phyloP scores from a whole-genome alignment of 2,329 filamentous ascomycete genomes.

The Myriosclerotinia scirpicola region DNA sequence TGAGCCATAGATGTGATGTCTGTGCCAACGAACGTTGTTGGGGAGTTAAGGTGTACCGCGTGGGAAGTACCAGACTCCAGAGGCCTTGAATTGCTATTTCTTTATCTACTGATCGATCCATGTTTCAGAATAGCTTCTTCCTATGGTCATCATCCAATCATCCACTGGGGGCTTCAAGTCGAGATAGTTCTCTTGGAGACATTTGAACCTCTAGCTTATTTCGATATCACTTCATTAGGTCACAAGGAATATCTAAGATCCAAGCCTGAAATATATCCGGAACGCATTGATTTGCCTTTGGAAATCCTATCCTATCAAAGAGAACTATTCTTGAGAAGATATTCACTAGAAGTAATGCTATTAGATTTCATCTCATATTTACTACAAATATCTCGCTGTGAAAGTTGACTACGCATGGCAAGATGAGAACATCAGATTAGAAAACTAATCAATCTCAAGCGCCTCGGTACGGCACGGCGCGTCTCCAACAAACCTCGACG shows the following conservation, averaged over 20 bases:
- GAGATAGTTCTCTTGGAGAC: neutral
- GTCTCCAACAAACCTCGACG: neutral
- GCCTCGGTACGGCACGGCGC: neutral
- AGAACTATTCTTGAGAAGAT: no score
- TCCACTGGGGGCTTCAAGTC: neutral
- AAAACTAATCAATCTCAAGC: neutral
- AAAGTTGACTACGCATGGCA: neutral
- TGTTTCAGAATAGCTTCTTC: neutral
- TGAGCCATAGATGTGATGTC: neutral
- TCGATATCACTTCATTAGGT: neutral
- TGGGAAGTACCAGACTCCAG: no score
- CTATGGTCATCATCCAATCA: neutral
- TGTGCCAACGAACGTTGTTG: neutral
- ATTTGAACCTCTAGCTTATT: no score
- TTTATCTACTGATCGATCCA: neutral
- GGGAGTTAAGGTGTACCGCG: neutral
- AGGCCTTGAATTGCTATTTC: neutral
- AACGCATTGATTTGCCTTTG: neutral
- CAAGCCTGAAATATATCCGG: no score
- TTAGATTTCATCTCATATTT: neutral
- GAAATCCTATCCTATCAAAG: rapidly evolving
- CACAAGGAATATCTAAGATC: neutral
- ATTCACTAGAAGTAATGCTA: neutral
- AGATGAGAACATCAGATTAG: neutral
- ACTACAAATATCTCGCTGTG: neutral